Base-by-base conservation (phyloP, 202 grass and related monocot genomes). In the Miscanthus sacchariflorus region DNA sequence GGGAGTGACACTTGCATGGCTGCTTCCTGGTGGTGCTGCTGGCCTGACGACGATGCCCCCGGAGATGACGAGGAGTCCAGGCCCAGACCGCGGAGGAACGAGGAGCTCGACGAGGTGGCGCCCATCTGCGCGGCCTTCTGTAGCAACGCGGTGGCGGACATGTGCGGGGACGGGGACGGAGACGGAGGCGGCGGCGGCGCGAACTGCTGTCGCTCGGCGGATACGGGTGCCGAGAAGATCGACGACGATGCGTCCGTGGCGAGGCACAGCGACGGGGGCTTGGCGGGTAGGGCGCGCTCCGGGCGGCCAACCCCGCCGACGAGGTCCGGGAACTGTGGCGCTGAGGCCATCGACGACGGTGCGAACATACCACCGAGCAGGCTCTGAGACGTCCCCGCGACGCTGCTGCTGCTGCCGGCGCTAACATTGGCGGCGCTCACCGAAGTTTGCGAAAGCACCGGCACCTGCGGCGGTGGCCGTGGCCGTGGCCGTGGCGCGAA, bases 91-190 rank as follows among this genome's bases (percentile, higher is more conserved):
- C 90, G 93, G 64, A 98, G 94, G 81, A 96, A 95, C 7, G 94
- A 96, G 1, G 92, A 92, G 44, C 91, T 91, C 0, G 94, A 95
- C 7, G 92, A 89, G 10, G 90, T 86, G 38, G 94, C 89, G 38
- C 96, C 96, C 96, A 98, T 98, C 70, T 98, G 92, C 15, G 93
- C 92, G 0, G 96, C 96, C 83, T 98, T 98, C 88, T 98, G 96
- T 3, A 98, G 92, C 79, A 98, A 50, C 30, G 96, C 93, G 1
- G 96, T 98, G 14, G 96, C 96, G 6, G 96, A 98, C 93, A 98
- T 94, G 91, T 98, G 96, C 17, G 83, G 89, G 4, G 93, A 94
- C 3, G 87, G 90, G 5, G 80, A 80, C 6, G 88, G 90, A 4
- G 81, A 80, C 0, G 90, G 87, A 0, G 89, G 78, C 7, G 82